A percentile compares a stretch with the other conserved stretches of the same genome.
These are phyloP conservation scores for Aspergillus clavatus DNA, from an alignment of 2,329 filamentous ascomycete genomes.

Conservation along the genomic window DNA sequence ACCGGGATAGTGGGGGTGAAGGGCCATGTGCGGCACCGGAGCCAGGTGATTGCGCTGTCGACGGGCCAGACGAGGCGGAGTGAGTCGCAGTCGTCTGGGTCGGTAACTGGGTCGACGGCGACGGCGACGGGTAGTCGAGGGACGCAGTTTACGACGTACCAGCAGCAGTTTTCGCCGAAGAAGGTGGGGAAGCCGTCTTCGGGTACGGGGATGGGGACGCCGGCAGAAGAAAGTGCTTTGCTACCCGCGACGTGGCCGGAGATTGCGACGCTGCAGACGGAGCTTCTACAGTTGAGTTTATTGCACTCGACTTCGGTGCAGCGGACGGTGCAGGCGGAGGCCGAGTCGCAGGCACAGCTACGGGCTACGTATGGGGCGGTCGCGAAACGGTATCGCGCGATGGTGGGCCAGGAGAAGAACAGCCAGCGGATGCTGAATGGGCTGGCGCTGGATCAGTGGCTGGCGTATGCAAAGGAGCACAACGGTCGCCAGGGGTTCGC, in stretches of 20 bases:
- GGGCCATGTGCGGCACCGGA: constrained; percentile 34
- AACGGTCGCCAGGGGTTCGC: constrained; percentile 27
- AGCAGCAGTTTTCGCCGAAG: constrained; percentile 38
- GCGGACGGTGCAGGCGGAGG: constrained; percentile 29
- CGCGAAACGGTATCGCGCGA: constrained; percentile 29
- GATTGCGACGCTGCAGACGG: constrained; percentile 36
- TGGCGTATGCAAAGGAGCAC: constrained; percentile 27
- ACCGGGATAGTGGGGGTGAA: constrained; percentile 10
- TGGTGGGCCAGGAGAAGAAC: constrained; percentile 30
- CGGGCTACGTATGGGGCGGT: constrained; percentile 33
- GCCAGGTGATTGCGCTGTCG: constrained; percentile 26
- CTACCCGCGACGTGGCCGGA: constrained; percentile 32
- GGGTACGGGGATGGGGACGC: constrained; percentile 12
- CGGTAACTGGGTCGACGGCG: constrained; percentile 2
- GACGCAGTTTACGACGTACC: constrained; percentile 33
- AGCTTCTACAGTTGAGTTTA: constrained; percentile 42
- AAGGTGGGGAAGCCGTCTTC: constrained; percentile 27
- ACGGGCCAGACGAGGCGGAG: constrained; percentile 12
- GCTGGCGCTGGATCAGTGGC: constrained; percentile 33
- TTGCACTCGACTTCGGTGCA: constrained; percentile 31
- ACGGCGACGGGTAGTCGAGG: constrained; percentile 17
- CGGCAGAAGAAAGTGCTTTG: constrained; percentile 17
- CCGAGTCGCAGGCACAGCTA: constrained; percentile 25
- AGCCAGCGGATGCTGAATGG: constrained; percentile 31
- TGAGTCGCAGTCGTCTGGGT: constrained; percentile 15